Percentiles rank a stretch among this genome's conserved stretches.
Evolutionary conservation across 306 rosid genomes (phyloP).

Genomic region (Cyclanthera cordifolia): DNA sequence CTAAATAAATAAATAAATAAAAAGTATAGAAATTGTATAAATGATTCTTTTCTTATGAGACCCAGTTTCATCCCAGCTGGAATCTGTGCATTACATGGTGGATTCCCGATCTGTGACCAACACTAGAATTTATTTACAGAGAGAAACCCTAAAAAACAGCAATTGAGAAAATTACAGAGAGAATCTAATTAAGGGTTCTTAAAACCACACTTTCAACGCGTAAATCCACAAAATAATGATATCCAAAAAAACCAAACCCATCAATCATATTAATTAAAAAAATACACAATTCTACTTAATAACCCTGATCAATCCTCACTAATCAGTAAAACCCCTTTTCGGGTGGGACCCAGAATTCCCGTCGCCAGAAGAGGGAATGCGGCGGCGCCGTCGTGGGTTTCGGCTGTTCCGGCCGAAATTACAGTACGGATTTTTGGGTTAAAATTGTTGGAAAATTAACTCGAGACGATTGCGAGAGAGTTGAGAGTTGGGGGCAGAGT

Average conservation of each 20-base stretch:
- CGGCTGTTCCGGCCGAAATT: background rate
- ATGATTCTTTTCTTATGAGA: constrained; percentile 24
- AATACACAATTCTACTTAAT: background rate
- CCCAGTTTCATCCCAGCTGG: constrained; percentile 21
- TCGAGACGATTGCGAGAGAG: background rate
- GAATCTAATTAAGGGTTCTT: constrained; percentile 6
- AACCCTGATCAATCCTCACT: background rate
- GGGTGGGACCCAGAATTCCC: constrained; percentile 8
- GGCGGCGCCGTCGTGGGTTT: background rate
- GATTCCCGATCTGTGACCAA: constrained; percentile 15
- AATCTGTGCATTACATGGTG: constrained; percentile 16
- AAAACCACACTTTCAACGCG: constrained; percentile 13
- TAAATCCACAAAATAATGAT: constrained; percentile 8
- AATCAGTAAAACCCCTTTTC: background rate
- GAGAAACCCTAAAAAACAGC: background rate
- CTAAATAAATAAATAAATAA: background rate
- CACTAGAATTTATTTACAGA: constrained; percentile 10
- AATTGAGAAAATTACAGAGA: background rate
- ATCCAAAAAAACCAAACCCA: background rate
- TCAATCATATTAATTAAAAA: background rate
- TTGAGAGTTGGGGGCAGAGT: background rate
- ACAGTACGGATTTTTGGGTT: background rate
- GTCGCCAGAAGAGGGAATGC: background rate
- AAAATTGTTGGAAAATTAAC: background rate
- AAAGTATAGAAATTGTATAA: background rate